Evolutionary conservation across 1,139 yeast species (phyloP).

Genomic region (Yamadazyma triangularis): DNA sequence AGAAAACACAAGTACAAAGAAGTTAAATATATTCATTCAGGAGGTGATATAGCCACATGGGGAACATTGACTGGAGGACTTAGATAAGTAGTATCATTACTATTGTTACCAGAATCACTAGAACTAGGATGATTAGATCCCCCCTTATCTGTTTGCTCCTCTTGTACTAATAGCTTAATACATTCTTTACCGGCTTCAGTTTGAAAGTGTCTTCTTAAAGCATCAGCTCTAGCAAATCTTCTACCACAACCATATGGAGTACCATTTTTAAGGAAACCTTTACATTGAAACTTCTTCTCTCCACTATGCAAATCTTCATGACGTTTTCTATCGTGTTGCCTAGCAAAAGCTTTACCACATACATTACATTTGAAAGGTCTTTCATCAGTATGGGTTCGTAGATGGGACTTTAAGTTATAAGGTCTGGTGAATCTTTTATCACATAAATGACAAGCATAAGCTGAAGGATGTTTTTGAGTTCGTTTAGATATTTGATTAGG

Average conservation of each 20-base stretch:
- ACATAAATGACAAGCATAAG: slow-evolving; percentile 80
- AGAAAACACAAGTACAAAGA: neutral
- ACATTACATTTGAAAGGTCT: slow-evolving; percentile 82
- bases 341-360: slow-evolving; percentile 92
- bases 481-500: slow-evolving; percentile 48
- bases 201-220: slow-evolving; percentile 86
- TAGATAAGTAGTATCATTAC: slow-evolving; percentile 6
- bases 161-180: slow-evolving; percentile 68
- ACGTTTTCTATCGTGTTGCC: slow-evolving; percentile 91
- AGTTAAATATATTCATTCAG: slow-evolving; percentile 15
- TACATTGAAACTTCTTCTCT: slow-evolving; percentile 81
- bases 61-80: slow-evolving; percentile 19
- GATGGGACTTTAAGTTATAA: slow-evolving; percentile 85
- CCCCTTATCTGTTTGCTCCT: slow-evolving; percentile 35
- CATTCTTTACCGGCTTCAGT: slow-evolving; percentile 91
- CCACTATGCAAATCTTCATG: slow-evolving; percentile 94
- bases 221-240: slow-evolving; percentile 93
- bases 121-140: neutral
- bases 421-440: slow-evolving; percentile 88
- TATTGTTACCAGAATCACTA: slow-evolving; percentile 6
- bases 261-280: slow-evolving; percentile 65
- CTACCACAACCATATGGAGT: slow-evolving; percentile 87
- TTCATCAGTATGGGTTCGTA: slow-evolving; percentile 91
- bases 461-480: slow-evolving; percentile 72
- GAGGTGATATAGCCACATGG: slow-evolving; percentile 37